Evolutionary conservation across 1,284 basidiomycete species (phyloP), one percentile per base, ranked within the genome.

Genomic region (Papiliotrema nemorosa): DNA sequence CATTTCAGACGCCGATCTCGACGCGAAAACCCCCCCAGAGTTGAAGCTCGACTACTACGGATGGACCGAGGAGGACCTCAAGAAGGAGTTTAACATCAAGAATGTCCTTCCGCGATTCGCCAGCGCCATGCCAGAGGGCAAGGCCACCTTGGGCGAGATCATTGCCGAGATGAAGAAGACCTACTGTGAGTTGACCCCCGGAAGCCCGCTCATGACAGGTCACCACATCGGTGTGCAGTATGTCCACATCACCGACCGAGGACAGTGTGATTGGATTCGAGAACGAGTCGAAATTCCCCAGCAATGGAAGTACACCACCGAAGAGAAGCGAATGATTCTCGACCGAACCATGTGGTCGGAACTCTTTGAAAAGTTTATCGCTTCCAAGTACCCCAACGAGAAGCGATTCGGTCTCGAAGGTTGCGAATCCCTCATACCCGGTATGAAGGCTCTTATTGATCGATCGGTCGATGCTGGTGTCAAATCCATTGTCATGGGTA

Each of bases 271-370:
- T 77, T 99, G 96, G 96, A 92, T 99, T 64, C 84, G 96, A 60
- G 90, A 93, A 74, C 89, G 96, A 58, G 82, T 98, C 50, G 96
- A 99, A 76, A 87, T 88, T 21, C 96, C 96, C 4, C 86, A 89
- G 64, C 94, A 94, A n/a, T 97, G 91, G 91, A 90, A 91, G 69
- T 99, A 98, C 78, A 87, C 87, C 41, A 83, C 91, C 53, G 96
- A 98, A 69, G 94, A 99, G 80, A 99, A 98, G 79, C 86, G 92
- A 52, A 94, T 96, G 87, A 96, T 99, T 61, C 83, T 98, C 53
- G 96, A 98, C 77, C 89, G 96, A 55, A 85, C 97, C 67, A 97
- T 97, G 76, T 98, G 96, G 96, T 98, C 94, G 25, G 94, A 98
- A 73, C 88, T 90, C 5, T 97, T 98, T 67, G 96, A 99, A 76